Base-by-base conservation (phyloP, 164 flowering plant genomes). In the Cinnamomum chago region DNA sequence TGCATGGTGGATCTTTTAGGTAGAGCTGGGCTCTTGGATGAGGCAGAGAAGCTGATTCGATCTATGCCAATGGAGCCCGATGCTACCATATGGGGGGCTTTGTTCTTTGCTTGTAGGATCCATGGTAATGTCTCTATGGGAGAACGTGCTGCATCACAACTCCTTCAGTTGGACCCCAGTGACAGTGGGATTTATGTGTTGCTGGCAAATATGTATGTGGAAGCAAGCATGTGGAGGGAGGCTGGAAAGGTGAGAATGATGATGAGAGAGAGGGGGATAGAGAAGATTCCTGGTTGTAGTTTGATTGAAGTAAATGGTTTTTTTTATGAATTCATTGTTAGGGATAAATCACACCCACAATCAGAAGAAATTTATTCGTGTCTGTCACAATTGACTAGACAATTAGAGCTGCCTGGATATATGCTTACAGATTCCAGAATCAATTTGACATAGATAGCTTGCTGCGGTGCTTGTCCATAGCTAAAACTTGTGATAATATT, bases 201-300 rank as follows among this genome's bases (percentile, higher is more conserved):
- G 72, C 85, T 92, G 5, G 88, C 92, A 5, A 83, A 76, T 76
- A 88, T 92, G 92, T 92, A 90, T 76, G 76, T 80, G 33, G 93
- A 89, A 70, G 89, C 91, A 69, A 77, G 84, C 24, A 87, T 84
- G 93, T 84, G 85, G 89, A 83, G 88, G 52, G 77, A 86, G 70
- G 92, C 93, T 13, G 25, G 79, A 72, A 85, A 85, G 69, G 89
- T 83, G 35, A 86, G 91, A 78, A 82, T 70, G 70, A 76, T 83
- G 87, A 92, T 92, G 97, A 79, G 67, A 65, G 84, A 84, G 47
- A 86, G 83, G 77, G 88, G 93, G 66, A 83, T 90, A 1, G 91
- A 85, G 67, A 92, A 90, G 80, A 87, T 81, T 50, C 94, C 93
- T n/a, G 97, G 92, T 68, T 92, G 93, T 75, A 92, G 97, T 77